A percentile compares a stretch with the other conserved stretches of the same genome.
Conservation (phyloP, 192 early-diverging fungal species). For the Phlyctochytrium bullatum region DNA sequence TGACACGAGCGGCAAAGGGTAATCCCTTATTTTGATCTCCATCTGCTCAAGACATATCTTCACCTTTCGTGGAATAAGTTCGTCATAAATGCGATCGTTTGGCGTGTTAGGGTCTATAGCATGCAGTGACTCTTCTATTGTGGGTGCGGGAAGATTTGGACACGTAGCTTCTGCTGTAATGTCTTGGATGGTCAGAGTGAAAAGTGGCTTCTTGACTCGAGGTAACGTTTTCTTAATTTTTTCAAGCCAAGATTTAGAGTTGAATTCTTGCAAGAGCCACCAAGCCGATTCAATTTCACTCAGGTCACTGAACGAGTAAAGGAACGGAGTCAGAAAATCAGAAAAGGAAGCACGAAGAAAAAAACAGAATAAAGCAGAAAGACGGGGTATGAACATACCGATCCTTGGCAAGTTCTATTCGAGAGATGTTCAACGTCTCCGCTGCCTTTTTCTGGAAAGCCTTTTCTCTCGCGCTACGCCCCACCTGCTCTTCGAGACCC, state of each 20-base stretch:
- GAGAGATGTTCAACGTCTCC: constrained; percentile 20
- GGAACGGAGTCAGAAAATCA: not conserved
- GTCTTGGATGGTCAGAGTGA: constrained; percentile 11
- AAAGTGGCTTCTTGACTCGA: constrained; percentile 1
- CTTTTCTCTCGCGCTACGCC: constrained; percentile 36
- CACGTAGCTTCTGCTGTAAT: constrained; percentile 14
- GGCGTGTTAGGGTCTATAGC: constrained; percentile 48
- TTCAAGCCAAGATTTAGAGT: constrained; percentile 43
- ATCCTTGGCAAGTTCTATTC: constrained; percentile 4
- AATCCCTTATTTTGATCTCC: constrained; percentile 42
- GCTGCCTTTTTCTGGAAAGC: constrained; percentile 50
- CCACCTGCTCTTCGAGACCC: constrained; percentile 43
- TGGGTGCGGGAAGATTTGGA: constrained; percentile 25
- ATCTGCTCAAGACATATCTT: constrained; percentile 19
- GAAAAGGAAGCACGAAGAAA: too few species aligned
- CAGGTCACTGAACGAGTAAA: not conserved
- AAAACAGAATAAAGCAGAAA: constrained; percentile 16
- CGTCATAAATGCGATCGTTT: constrained; percentile 38
- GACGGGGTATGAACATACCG: not conserved
- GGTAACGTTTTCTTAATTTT: constrained; percentile 20
- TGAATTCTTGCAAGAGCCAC: constrained; percentile 52
- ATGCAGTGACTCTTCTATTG: constrained; percentile 46
- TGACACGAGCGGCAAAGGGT: constrained; percentile 33
- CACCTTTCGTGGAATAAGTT: constrained; percentile 42
- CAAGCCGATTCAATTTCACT: constrained; percentile 40